Conservation (phyloP, 2,329 filamentous ascomycete genomes). For the Exophiala spinifera region DNA sequence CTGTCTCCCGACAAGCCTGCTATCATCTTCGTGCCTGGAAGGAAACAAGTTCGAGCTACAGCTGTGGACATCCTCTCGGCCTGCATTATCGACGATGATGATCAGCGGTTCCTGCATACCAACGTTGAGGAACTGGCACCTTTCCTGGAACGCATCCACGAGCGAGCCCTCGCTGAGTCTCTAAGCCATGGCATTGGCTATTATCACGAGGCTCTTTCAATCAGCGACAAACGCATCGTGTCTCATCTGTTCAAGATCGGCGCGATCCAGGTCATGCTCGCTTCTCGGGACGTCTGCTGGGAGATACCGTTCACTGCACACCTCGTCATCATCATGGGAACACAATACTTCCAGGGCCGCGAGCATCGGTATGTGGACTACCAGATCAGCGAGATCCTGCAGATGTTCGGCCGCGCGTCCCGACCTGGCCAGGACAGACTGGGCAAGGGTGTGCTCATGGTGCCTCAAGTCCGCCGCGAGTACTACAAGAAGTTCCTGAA, state of each 20-base stretch:
- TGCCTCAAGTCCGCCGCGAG: constrained; percentile 87
- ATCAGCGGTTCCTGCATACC: constrained; percentile 88
- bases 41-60: constrained; percentile 87
- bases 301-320: constrained; percentile 85
- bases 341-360: constrained; percentile 92
- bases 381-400: constrained; percentile 84
- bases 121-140: constrained; percentile 77
- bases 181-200: constrained; percentile 93
- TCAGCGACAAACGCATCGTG: constrained; percentile 88
- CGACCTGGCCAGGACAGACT: constrained; percentile 74
- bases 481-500: constrained; percentile 99
- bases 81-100: constrained; percentile 82
- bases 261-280: constrained; percentile 80
- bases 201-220: constrained; percentile 88
- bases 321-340: constrained; percentile 93
- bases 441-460: constrained; percentile 91
- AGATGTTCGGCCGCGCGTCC: constrained; percentile 96
- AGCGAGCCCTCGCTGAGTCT: constrained; percentile 82
- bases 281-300: constrained; percentile 90
- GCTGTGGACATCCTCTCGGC: constrained; percentile 85
- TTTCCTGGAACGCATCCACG: constrained; percentile 77
- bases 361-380: constrained; percentile 98
- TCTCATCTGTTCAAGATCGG: constrained; percentile 87
- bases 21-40: constrained; percentile 85
- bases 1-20: constrained; percentile 86